A percentile compares a stretch with the other conserved stretches of the same genome.
These are phyloP conservation scores for Aegilops umbellulata DNA, from an alignment of 176 grass and related monocot species.

Conservation along the genomic window DNA sequence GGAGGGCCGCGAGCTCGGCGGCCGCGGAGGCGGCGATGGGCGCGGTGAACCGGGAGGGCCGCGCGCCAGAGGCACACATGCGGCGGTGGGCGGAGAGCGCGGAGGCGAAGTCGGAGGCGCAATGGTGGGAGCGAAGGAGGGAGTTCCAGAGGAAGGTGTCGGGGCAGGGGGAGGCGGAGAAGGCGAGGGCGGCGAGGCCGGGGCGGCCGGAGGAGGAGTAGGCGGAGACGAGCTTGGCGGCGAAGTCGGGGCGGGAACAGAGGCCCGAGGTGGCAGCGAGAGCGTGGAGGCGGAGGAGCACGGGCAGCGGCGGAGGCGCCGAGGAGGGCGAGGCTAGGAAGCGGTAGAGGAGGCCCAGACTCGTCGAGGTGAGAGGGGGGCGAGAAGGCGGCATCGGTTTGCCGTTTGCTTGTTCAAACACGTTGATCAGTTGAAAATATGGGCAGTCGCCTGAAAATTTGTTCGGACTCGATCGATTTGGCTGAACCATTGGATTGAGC, in stretches of 20 bases:
- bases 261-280: constrained; percentile 50
- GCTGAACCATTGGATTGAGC: too few relatives aligned
- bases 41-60: constrained; percentile 53
- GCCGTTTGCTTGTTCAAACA: constrained; percentile 20
- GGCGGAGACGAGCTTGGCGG: constrained; percentile 69
- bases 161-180: constrained; percentile 22
- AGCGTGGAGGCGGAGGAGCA: constrained; percentile 50
- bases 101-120: constrained; percentile 33
- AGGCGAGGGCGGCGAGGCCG: constrained; percentile 42
- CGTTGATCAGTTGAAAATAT: not conserved
- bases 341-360: constrained; percentile 23
- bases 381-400: constrained; percentile 25
- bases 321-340: constrained; percentile 37
- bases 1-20: constrained; percentile 50
- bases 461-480: too few relatives aligned
- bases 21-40: constrained; percentile 54
- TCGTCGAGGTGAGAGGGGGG: not conserved
- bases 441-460: too few relatives aligned
- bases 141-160: constrained; percentile 85
- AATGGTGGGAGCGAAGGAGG: constrained; percentile 52
- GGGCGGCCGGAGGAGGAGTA: constrained; percentile 46
- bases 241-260: constrained; percentile 47
- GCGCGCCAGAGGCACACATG: constrained; percentile 47
- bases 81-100: constrained; percentile 33
- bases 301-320: constrained; percentile 7